These are phyloP conservation scores for Fraxinus cuspidata DNA, from an alignment of 257 asterid species.

Conservation along the genomic window DNA sequence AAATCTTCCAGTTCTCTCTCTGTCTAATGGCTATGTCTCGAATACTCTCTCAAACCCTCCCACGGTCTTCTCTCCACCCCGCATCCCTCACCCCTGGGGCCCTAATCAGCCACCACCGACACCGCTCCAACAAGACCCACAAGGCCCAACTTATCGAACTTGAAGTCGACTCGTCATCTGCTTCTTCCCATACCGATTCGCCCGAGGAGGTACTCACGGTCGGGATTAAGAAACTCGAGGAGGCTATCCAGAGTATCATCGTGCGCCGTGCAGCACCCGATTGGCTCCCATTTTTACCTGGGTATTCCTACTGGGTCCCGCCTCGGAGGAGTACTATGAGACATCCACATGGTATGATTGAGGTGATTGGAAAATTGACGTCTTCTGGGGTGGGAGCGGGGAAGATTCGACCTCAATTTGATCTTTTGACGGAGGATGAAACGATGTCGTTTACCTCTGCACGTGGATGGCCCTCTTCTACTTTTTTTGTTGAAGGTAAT, in stretches of 20 bases:
- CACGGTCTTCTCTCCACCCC: constrained; percentile 29
- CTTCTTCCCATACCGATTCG: constrained; percentile 36
- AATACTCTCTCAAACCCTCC: constrained; percentile 38
- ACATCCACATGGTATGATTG: constrained; percentile 34
- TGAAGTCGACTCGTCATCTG: constrained; percentile 41
- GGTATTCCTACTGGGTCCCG: constrained; percentile 56
- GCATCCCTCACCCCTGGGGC: constrained; percentile 34
- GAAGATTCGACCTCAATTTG: constrained; percentile 8
- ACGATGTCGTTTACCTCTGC: constrained; percentile 32
- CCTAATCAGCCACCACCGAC: constrained; percentile 43
- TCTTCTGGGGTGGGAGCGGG: constrained; percentile 3
- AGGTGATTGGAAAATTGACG: constrained; percentile 35
- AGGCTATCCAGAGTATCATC: constrained; percentile 51
- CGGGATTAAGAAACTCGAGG: constrained; percentile 52
- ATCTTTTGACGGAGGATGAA: constrained; percentile 45
- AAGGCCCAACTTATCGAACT: constrained; percentile 42
- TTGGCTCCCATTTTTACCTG: constrained; percentile 63
- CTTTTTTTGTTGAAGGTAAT: constrained; percentile 44
- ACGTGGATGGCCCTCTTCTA: constrained; percentile 57
- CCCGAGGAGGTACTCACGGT: constrained; percentile 41
- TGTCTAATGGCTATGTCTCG: constrained; percentile 47
- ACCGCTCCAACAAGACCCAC: constrained; percentile 49
- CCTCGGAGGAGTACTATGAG: constrained; percentile 38
- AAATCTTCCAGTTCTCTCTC: background rate
- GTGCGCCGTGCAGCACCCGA: constrained; percentile 63